Base-by-base conservation (phyloP, 805 yeast species). In the Wickerhamomyces sydowiorum region DNA sequence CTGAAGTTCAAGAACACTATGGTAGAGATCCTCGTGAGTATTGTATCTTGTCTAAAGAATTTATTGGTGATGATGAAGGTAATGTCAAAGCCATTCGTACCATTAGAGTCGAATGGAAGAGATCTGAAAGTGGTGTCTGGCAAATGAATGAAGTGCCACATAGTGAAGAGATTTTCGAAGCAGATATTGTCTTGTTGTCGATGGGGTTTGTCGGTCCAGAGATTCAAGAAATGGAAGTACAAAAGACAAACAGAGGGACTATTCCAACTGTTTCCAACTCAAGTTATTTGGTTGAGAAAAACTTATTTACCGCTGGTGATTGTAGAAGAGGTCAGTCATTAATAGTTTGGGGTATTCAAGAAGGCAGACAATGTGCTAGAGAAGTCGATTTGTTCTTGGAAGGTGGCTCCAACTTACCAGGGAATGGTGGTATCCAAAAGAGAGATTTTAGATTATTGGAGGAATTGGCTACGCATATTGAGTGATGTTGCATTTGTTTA, bases 121-220 rank as follows among this genome's bases (percentile, higher is more conserved):
- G 88, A 60, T 82, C 96, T 18, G 96, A 86, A 57, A 74, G 84
- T 42, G 98, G 98, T 18, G 97, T 95, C 29, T 91, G 98, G 98
- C 97, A 90, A 67, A 93, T 93, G 99, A 86, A 90, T 51, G 98
- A 91, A 69, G 80, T 90, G 53, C 96, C 98, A 44, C 93, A 91
- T 41, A 80, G 90, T 46, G 98, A 93, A 63, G 96, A 91, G 61
- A 72, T 84, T 52, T 91, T 89, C 80, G 87, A 90, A 48, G 98
- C 98, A 38, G 99, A 91, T 57, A 75, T 91, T 53, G 96, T 91
- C 14, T 73, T 91, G 54, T 73, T 91, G 57, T 89, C 97, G 2
- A 91, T 91, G 98, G 99, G 99, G 48, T 91, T 91, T 64, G 80
- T 89, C 60, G 98, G 99, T 12, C 98, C 99, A 29, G 97, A 91